Evolutionary conservation across 2,329 filamentous ascomycete species (phyloP).

Genomic region (Penicillium sumatraense): DNA sequence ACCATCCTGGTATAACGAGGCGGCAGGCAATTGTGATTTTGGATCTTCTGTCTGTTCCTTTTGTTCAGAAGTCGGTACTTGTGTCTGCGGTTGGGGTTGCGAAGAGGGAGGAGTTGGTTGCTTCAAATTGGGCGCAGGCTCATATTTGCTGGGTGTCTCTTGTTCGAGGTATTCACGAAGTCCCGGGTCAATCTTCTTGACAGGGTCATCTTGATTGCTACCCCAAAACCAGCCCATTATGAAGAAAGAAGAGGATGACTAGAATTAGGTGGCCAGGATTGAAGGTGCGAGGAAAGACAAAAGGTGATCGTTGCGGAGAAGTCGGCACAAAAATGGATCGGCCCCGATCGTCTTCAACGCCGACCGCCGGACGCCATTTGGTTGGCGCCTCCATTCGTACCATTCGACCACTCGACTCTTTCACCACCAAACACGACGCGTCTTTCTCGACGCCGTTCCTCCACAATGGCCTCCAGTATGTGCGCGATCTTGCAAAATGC

Average conservation of each 20-base stretch:
- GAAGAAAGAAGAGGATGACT: background rate
- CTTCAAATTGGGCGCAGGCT: constrained; percentile 38
- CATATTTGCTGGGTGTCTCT: constrained; percentile 77
- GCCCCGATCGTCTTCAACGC: constrained; percentile 20
- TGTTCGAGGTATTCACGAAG: constrained; percentile 83
- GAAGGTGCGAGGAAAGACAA: background rate
- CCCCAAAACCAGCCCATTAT: constrained; percentile 69
- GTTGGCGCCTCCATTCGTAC: constrained; percentile 10
- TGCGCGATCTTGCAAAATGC: background rate
- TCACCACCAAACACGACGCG: constrained; percentile 35
- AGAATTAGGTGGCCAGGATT: background rate
- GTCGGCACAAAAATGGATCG: constrained; percentile 32
- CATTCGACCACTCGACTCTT: too few species aligned
- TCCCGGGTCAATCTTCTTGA: constrained; percentile 77
- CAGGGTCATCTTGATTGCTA: constrained; percentile 62
- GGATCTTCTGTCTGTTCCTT: constrained; percentile 27
- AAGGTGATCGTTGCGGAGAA: constrained; percentile 26
- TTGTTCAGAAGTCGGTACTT: constrained; percentile 10
- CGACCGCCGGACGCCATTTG: too few species aligned
- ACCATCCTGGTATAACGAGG: constrained; percentile 70
- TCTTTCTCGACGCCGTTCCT: constrained; percentile 39
- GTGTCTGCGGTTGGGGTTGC: constrained; percentile 7
- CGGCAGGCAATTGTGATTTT: constrained; percentile 43
- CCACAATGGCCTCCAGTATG: constrained; percentile 46
- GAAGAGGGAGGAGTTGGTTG: constrained; percentile 26